Percentiles rank a stretch among this genome's conserved stretches.
phyloP scores from a whole-genome alignment of 768 basidiomycete genomes.

The Pisolithus albus region DNA sequence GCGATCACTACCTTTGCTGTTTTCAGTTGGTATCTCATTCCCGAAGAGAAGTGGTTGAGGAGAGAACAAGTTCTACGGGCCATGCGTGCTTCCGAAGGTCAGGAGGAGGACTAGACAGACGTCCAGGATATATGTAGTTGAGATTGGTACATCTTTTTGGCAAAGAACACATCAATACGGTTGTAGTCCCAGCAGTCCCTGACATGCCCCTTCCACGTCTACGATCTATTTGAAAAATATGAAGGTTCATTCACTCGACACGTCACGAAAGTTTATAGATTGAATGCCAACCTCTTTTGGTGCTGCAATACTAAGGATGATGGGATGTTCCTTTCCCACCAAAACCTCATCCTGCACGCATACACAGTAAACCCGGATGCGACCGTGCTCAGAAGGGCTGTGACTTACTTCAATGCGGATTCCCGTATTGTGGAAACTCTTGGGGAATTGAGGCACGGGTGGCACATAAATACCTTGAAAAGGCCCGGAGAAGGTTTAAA shows the following conservation, averaged over 20 bases:
- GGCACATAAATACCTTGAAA: constrained; percentile 80
- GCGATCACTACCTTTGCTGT: constrained; percentile 72
- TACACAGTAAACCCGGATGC: constrained; percentile 6
- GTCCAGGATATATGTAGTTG: not conserved
- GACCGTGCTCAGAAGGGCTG: not conserved
- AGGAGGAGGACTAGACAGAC: not conserved
- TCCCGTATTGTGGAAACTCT: constrained; percentile 83
- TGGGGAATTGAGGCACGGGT: constrained; percentile 68
- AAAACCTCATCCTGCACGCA: constrained; percentile 60
- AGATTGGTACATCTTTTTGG: not conserved
- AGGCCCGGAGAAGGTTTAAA: constrained; percentile 3
- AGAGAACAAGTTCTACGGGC: constrained; percentile 52
- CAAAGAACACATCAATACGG: constrained; percentile 32
- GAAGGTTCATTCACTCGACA: constrained; percentile 3
- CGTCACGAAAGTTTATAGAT: not conserved
- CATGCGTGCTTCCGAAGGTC: constrained; percentile 25
- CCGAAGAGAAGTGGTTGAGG: constrained; percentile 75
- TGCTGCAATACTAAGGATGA: constrained; percentile 61
- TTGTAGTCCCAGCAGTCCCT: constrained; percentile 60
- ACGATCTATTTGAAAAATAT: constrained; percentile 37
- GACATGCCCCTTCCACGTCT: constrained; percentile 77
- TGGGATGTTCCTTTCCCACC: constrained; percentile 52
- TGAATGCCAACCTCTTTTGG: constrained; percentile 68
- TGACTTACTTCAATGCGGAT: constrained; percentile 77
- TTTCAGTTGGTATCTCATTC: constrained; percentile 71